Conservation (phyloP, 164 flowering plant species). For the Stephania yunnanensis region DNA sequence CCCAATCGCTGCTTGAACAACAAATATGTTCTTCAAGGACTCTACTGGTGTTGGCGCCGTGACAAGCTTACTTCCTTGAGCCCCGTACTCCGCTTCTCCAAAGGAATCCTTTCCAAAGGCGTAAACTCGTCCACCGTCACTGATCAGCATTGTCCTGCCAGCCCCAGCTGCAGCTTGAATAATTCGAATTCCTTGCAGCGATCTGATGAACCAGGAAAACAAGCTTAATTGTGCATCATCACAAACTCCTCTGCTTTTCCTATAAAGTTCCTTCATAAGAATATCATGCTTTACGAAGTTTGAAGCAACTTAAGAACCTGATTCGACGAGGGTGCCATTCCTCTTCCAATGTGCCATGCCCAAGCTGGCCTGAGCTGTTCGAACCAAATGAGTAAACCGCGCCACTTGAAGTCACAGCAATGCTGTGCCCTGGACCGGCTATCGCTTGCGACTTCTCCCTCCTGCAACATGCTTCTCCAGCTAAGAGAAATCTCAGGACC, state of each 20-base stretch:
- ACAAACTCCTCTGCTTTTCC: not conserved
- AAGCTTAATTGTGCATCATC: conserved; percentile 4
- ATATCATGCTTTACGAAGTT: not conserved
- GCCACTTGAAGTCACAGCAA: conserved; percentile 82
- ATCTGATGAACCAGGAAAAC: conserved; percentile 51
- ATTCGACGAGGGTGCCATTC: conserved; percentile 71
- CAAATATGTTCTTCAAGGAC: conserved; percentile 76
- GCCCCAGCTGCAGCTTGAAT: conserved; percentile 94
- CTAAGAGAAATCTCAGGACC: conserved; percentile 77
- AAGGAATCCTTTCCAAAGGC: conserved; percentile 90
- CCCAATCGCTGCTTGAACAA: conserved; percentile 95
- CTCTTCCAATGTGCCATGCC: conserved; percentile 82
- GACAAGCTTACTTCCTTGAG: conserved; percentile 56
- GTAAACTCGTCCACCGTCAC: conserved; percentile 82
- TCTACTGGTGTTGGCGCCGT: conserved; percentile 69
- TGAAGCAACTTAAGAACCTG: conserved; percentile 44
- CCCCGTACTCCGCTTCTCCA: conserved; percentile 77
- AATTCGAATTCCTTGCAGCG: conserved; percentile 83
- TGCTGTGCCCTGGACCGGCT: conserved; percentile 96
- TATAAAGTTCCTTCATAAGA: not conserved
- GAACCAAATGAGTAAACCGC: conserved; percentile 82
- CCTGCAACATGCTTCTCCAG: conserved; percentile 83
- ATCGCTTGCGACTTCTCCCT: conserved; percentile 86
- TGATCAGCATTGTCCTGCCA: conserved; percentile 87
- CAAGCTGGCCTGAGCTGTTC: conserved; percentile 91